phyloP scores from a whole-genome alignment of 306 rosid species.

The Ormosia semicastrata region DNA sequence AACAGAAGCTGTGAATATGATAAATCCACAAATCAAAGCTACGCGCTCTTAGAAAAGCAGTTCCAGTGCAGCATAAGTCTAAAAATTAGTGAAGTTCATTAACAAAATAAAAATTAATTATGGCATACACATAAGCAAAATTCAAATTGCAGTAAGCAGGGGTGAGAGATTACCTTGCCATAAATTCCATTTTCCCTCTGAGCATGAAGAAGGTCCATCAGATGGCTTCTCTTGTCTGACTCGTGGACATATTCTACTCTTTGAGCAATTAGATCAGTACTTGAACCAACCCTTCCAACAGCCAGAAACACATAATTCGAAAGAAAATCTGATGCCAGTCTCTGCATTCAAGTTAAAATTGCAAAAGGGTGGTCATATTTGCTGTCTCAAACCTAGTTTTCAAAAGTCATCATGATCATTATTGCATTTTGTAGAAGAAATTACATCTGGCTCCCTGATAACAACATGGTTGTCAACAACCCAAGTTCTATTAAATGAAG shows the following conservation, averaged over 20 bases:
- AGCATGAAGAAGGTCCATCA: conserved; percentile 96
- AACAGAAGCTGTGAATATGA: conserved; percentile 9
- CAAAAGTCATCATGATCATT: conserved; percentile 1
- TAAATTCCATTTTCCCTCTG: conserved; percentile 75
- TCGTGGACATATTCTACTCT: conserved; percentile 92
- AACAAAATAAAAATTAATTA: conserved; percentile 4
- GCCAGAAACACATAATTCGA: conserved; percentile 80
- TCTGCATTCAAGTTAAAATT: conserved; percentile 50
- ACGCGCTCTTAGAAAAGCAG: neutral
- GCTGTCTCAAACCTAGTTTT: neutral
- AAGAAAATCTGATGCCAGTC: conserved; percentile 94
- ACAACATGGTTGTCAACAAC: conserved; percentile 10
- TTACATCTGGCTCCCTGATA: conserved; percentile 18
- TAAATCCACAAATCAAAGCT: conserved; percentile 3
- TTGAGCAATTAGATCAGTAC: conserved; percentile 91
- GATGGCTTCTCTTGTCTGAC: conserved; percentile 92
- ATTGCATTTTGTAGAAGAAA: conserved; percentile 4
- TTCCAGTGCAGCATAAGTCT: neutral
- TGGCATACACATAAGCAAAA: conserved; percentile 6
- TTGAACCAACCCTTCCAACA: conserved; percentile 98
- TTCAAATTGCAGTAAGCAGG: neutral
- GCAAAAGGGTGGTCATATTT: neutral
- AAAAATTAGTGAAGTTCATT: neutral
- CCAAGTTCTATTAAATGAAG: conserved; percentile 16
- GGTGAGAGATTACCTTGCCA: conserved; percentile 62